Evolutionary conservation across 2,329 filamentous ascomycete genomes (phyloP), one percentile per base, ranked within the genome.

Genomic region (Diplodia seriata): DNA sequence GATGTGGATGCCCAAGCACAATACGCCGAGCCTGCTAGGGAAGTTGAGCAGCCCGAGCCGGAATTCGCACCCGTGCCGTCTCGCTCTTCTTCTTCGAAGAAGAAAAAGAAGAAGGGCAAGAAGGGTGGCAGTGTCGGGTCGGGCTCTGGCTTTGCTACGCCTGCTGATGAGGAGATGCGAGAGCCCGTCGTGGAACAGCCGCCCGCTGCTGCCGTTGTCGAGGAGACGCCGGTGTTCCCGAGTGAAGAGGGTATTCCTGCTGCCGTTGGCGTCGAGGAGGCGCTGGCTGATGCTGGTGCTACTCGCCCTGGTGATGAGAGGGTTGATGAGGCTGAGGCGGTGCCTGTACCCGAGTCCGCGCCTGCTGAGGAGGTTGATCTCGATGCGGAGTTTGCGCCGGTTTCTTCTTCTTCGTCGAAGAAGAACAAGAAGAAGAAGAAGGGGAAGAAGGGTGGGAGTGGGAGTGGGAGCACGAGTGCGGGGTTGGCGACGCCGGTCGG

Each of bases 31-130:
- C 20, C 50, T 20, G 50, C 20, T 29, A 11, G 20, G 23, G 50
- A 53, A 8, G 53, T n/a, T 11, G 29, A 55, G 4, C 53, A 55
- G 4, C 53, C 53, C 14, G 53, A 55, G 31, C 15, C 18, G 6
- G 53, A 55, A 31, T 55, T 55, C 31, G 53, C 53, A 33, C 53
- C 53, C 29, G 29, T 33, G 14, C 26, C 23, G 0, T 55, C 53
- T 1, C 26, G 26, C 18, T 55, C 53, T 36, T 55, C 53, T 36
- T 55, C 31, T 12, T 55, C 31, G 31, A 55, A 55, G n/a, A 55
- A 55, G 29, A 55, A 55, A 26, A 55, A 55, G 29, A 55, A 55
- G 29, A 33, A n/a, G 31, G 29, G 7, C 29, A 55, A 55, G 29
- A 43, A 43, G n/a, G 20, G 43, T 7, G 38, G 43, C 18, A 20